Base-by-base conservation (phyloP, 805 yeast species). In the Lachancea thermotolerans region DNA sequence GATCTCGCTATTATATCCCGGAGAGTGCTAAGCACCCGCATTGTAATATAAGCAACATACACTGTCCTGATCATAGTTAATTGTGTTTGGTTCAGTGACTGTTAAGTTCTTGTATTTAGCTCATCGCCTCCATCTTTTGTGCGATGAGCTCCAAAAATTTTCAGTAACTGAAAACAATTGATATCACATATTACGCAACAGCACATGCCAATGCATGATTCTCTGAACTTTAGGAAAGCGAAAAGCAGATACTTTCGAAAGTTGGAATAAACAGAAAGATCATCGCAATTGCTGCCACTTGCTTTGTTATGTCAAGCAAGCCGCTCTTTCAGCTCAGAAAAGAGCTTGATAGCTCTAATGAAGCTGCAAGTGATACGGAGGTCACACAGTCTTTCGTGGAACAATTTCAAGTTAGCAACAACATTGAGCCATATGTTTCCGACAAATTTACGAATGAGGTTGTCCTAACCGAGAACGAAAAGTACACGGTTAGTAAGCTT, bases 101-200 rank as follows among this genome's bases (percentile, higher is more conserved):
- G 14, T 3, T 4, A 17, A 11, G 7, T 18, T 16, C 29, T 16
- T 11, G 27, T 12, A 4, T n/a, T 5, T 17, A 35, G 35, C 39
- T 41, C 39, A 17, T 21, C 32, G 35, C 32, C 34, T 21, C 8
- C 34, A 9, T n/a, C 8, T 29, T 10, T 17, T 31, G 27, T 44
- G 47, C 43, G 47, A 44, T 44, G 47, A 44, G 74, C 53, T 70
- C 74, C 39, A 70, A 77, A 46, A 83, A 79, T 57, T 72, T 77
- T 44, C 81, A 82, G 35, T 30, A 30, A 11, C 25, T 21, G 25
- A 7, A 21, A 21, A 21, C 25, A 4, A 21, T 21, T 21, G 25
- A 21, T 21, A 21, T 21, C 25, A 21, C 25, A 21, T 21, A 21
- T 4, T 21, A 21, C 25, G 25, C 25, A 7, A 7, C 25, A 4